These are phyloP conservation scores for Mycena polygramma DNA, from an alignment of 768 basidiomycete species.

Conservation along the genomic window DNA sequence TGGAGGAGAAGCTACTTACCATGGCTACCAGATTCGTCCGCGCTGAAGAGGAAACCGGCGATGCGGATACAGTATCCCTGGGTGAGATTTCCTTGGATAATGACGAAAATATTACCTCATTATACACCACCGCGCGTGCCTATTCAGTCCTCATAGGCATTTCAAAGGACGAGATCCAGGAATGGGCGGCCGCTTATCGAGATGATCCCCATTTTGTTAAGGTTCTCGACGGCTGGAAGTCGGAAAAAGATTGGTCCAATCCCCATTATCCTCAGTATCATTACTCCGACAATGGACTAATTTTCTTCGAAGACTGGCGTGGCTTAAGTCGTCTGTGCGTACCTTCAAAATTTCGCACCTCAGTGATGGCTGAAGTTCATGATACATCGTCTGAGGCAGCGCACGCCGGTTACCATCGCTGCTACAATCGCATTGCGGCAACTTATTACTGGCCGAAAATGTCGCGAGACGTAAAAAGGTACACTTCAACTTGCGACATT, in stretches of 20 bases:
- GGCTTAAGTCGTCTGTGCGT: too few species aligned
- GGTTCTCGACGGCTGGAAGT: neutral
- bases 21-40: too few species aligned
- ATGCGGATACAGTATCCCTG: too few species aligned
- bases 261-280: slow-evolving; percentile 26
- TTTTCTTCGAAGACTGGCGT: slow-evolving; percentile 43
- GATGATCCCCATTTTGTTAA: slow-evolving; percentile 1
- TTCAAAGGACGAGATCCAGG: neutral
- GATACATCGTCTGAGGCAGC: slow-evolving; percentile 40
- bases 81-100: too few species aligned
- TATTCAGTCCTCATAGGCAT: slow-evolving; percentile 10
- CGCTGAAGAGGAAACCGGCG: too few species aligned
- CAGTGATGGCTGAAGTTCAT: slow-evolving; percentile 43
- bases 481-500: slow-evolving; percentile 42
- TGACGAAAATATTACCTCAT: too few species aligned
- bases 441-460: slow-evolving; percentile 51
- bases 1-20: too few species aligned
- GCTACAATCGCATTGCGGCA: slow-evolving; percentile 39
- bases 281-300: slow-evolving; percentile 25
- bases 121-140: neutral
- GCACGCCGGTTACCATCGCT: slow-evolving; percentile 45
- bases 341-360: neutral
- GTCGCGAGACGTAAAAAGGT: slow-evolving; percentile 42
- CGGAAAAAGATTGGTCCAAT: slow-evolving; percentile 8
- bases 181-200: slow-evolving; percentile 12